Base-by-base conservation (phyloP, 1,139 yeast species). In the Candida glucosophila region DNA sequence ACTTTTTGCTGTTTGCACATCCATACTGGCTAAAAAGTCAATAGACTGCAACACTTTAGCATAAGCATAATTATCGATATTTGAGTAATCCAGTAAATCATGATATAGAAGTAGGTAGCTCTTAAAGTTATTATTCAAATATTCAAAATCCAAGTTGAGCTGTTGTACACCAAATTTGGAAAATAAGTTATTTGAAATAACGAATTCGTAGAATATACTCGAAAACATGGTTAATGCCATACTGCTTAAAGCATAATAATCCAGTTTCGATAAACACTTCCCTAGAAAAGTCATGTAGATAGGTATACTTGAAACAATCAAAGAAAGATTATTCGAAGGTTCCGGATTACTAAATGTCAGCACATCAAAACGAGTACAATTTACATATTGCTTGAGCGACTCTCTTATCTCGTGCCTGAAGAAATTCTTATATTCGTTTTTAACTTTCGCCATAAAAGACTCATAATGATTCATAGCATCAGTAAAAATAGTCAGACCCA, bases 161-260 rank as follows among this genome's bases (percentile, higher is more conserved):
- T 79, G 88, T 5, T 40, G 38, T 1, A 75, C 66, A 0, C 94
- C 94, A 1, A 35, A 25, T 9, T 41, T 35, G 22, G 66, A 67
- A 49, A 85, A 85, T 35, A 61, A 67, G 44, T 79, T 79, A 26
- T 76, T 69, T 34, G 77, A 73, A 24, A 80, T 57, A 25, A 80
- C 63, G 29, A 72, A 70, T 35, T 75, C 79, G 41, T 65, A 58
- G 34, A 77, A 49, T 23, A 73, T 62, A 15, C 52, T 52, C 6
- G 76, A 66, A 14, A 80, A 41, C 2, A 63, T 51, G 5, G 59
- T 47, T 1, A 78, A 61, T 3, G 77, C 49, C 17, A 46, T 46
- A 26, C 60, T 55, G 15, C 58, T 31, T 14, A 58, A 31, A 16
- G 54, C 19, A 38, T 35, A 47, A 34, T 59, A 47, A 30, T 55